Evolutionary conservation across 306 rosid genomes (phyloP).

Genomic region (Acacia confusa): DNA sequence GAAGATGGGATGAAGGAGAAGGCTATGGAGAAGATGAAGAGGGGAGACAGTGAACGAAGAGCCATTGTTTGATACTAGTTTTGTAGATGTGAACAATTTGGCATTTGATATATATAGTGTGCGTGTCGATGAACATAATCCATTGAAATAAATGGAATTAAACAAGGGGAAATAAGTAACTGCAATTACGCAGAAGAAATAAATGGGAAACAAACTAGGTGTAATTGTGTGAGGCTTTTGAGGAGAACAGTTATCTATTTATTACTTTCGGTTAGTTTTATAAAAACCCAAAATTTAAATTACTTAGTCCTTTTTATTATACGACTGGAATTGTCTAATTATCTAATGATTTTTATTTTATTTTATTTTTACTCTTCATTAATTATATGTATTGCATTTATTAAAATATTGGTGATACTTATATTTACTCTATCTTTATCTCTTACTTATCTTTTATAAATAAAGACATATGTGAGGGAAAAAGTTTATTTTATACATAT

Average conservation of each 20-base stretch:
- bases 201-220: not conserved
- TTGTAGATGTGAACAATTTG: not conserved
- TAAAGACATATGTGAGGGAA: too few relatives aligned
- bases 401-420: too few relatives aligned
- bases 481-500: too few relatives aligned
- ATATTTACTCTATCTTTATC: too few relatives aligned
- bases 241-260: not conserved
- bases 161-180: not conserved
- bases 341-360: too few relatives aligned
- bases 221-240: not conserved
- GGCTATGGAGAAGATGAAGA: conserved; percentile 37
- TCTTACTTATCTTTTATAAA: too few relatives aligned
- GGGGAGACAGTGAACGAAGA: conserved; percentile 30
- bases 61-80: conserved; percentile 26
- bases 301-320: too few relatives aligned
- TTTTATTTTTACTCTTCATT: too few relatives aligned
- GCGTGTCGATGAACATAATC: not conserved
- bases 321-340: fast-evolving
- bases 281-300: too few relatives aligned
- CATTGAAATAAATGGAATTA: not conserved
- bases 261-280: fast-evolving
- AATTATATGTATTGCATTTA: too few relatives aligned
- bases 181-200: not conserved
- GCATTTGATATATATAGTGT: not conserved
- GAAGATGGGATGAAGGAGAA: conserved; percentile 40